Base-by-base conservation (phyloP, 805 yeast genomes). In the Kodamaea neixiangensis region DNA sequence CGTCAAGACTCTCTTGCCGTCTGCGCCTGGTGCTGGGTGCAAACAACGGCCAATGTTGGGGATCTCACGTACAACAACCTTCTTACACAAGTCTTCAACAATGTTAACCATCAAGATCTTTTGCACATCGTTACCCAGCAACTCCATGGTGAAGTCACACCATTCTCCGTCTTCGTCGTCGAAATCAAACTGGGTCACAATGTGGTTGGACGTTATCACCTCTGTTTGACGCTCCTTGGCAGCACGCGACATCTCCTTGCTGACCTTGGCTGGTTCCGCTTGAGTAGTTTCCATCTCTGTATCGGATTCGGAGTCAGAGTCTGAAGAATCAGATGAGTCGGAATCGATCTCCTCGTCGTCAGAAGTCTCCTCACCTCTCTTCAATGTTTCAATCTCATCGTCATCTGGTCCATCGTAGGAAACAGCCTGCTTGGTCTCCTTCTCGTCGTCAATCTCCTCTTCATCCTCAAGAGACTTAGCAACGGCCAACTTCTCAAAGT, bases 81-180 rank as follows among this genome's bases (percentile, higher is more conserved):
- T 80, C 60, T 90, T 87, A 69, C 97, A 92, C 51, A 93, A 83
- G 50, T 87, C 92, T 73, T 96, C 99, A 51, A 94, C 84, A 64
- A 94, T 86, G 75, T 94, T 94, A 49, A 94, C 97, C 99, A 94
- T 93, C 77, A 94, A 82, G 67, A 94, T 76, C 78, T 94, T 94
- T 73, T 91, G 93, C 21, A 96, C 85, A 39, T 86, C 88, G 51
- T 54, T 54, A 21, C 94, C 90, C 44, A 89, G 83, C 58, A 91
- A 79, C 64, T 88, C 92, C 51, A 94, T 69, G 66, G 83, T 85
- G 69, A 96, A 89, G 68, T 87, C 88, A 76, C 98, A 92, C 97
- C 97, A 93, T 60, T 83, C 80, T 54, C 98, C 98, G 41, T 76
- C 64, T 20, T 73, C 83, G 66, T 93, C 97, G 72, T 94, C 99